These are phyloP conservation scores for Globisporangium spiculum DNA, from an alignment of 352 stramenopile genomes.

Conservation along the genomic window DNA sequence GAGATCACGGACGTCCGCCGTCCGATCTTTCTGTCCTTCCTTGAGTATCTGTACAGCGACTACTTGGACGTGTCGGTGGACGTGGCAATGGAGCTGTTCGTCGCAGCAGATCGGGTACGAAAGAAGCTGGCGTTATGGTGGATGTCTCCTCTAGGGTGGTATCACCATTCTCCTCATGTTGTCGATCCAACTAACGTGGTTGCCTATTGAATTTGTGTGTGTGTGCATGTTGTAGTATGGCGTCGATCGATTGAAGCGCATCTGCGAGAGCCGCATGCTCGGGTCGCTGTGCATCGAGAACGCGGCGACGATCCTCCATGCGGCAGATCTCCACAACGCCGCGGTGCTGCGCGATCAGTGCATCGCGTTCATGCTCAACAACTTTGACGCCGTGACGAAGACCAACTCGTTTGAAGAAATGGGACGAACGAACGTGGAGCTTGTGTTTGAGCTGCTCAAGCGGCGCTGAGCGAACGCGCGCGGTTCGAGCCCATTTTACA, in stretches of 20 bases:
- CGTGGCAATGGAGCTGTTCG: slow-evolving; percentile 93
- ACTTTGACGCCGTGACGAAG: slow-evolving; percentile 98
- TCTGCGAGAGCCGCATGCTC: slow-evolving; percentile 97
- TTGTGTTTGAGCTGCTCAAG: slow-evolving; percentile 97
- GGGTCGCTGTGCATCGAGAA: slow-evolving; percentile 95
- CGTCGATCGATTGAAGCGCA: slow-evolving; percentile 86
- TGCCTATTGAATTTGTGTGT: background rate
- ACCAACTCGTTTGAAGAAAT: slow-evolving; percentile 98
- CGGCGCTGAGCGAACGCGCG: slow-evolving; percentile 38
- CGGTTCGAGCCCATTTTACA: background rate
- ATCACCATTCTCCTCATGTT: background rate
- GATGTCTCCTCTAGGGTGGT: background rate
- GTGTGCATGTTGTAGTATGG: slow-evolving; percentile 45
- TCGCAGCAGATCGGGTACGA: slow-evolving; percentile 83
- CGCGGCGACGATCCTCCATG: slow-evolving; percentile 95
- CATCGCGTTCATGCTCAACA: slow-evolving; percentile 95
- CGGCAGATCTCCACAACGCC: slow-evolving; percentile 94
- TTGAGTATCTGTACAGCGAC: slow-evolving; percentile 97
- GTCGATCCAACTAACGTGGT: background rate
- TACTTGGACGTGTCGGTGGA: slow-evolving; percentile 91
- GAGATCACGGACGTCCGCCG: slow-evolving; percentile 91
- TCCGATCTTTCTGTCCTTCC: slow-evolving; percentile 91
- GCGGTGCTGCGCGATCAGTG: slow-evolving; percentile 92
- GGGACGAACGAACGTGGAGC: slow-evolving; percentile 96
- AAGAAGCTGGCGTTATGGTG: background rate